Percentiles rank a stretch among this genome's conserved stretches.
Evolutionary conservation across 805 yeast species (phyloP).

Genomic region (Wickerhamiella occidentalis): DNA sequence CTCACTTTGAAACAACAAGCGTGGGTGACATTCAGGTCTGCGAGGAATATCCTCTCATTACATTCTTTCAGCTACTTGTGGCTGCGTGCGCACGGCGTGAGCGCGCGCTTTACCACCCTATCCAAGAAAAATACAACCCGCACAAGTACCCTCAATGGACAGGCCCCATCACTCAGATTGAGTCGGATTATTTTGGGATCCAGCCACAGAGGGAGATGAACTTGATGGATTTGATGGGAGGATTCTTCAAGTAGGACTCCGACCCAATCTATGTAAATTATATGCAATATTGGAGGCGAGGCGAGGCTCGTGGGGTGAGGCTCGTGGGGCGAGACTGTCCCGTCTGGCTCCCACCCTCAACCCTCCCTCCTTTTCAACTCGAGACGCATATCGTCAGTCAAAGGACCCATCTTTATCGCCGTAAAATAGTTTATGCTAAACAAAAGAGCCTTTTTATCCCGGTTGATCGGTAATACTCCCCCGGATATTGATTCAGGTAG

Average conservation of each 20-base stretch:
- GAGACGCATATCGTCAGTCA: conserved; percentile 74
- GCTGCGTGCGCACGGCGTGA: conserved; percentile 44
- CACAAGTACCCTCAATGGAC: conserved; percentile 27
- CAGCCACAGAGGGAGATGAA: conserved; percentile 41
- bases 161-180: conserved; percentile 44
- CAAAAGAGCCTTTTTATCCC: conserved; percentile 27
- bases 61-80: conserved; percentile 58
- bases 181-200: conserved; percentile 50
- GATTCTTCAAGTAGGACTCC: conserved; percentile 35
- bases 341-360: too few relatives aligned
- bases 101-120: conserved; percentile 41
- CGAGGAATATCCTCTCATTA: conserved; percentile 38
- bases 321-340: too few relatives aligned
- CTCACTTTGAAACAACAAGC: conserved; percentile 22
- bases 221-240: conserved; percentile 63
- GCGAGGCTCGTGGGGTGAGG: too few relatives aligned
- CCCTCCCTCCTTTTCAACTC: conserved; percentile 24
- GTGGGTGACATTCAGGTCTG: conserved; percentile 29
- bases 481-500: neutral
- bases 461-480: neutral
- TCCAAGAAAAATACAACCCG: conserved; percentile 40
- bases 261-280: too few relatives aligned
- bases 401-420: conserved; percentile 74
- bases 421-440: conserved; percentile 86
- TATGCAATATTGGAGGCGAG: neutral